Evolutionary conservation across 2,329 filamentous ascomycete genomes (phyloP).

Genomic region (Cladosporium sp.): DNA sequence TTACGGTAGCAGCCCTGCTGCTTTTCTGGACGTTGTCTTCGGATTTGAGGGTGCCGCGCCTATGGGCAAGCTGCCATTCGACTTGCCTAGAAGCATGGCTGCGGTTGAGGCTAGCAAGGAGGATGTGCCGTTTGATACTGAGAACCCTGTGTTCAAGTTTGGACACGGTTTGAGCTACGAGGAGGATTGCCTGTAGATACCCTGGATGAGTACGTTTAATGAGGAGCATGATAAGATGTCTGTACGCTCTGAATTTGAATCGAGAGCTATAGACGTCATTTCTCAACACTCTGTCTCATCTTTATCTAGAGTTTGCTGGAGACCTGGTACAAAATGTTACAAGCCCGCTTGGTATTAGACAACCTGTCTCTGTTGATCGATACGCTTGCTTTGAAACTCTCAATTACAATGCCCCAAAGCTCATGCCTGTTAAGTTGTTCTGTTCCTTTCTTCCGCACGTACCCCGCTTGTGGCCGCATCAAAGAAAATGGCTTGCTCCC

Average conservation of each 20-base stretch:
- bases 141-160: constrained; percentile 39
- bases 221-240: not conserved
- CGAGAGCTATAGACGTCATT: too few relatives aligned
- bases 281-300: too few relatives aligned
- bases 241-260: not conserved
- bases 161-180: constrained; percentile 39
- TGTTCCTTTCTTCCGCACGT: not conserved
- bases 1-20: constrained; percentile 44
- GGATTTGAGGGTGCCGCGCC: constrained; percentile 40
- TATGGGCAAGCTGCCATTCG: constrained; percentile 49
- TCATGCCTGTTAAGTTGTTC: not conserved
- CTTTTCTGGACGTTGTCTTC: constrained; percentile 49
- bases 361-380: not conserved
- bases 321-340: not conserved
- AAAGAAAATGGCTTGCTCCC: not conserved
- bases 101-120: constrained; percentile 43
- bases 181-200: not conserved
- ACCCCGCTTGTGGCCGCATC: not conserved
- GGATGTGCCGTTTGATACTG: constrained; percentile 43
- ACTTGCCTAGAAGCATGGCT: constrained; percentile 47
- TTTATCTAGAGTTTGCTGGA: not conserved
- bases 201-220: not conserved
- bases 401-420: not conserved
- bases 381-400: not conserved
- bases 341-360: not conserved